phyloP scores from a whole-genome alignment of 1,284 basidiomycete species.

The Ceratobasidium sp. region DNA sequence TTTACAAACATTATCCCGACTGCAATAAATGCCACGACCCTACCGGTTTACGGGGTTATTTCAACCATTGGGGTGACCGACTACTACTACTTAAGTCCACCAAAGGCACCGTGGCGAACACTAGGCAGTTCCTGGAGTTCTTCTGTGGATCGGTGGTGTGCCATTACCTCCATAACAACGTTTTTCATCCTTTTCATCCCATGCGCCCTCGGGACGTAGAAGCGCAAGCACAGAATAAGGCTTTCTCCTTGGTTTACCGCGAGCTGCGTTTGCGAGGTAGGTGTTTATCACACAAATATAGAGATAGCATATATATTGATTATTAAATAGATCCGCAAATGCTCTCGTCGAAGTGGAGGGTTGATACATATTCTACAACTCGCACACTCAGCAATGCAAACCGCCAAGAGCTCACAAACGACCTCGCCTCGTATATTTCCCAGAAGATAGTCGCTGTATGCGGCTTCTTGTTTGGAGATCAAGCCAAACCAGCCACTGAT shows the following conservation, averaged over 20 bases:
- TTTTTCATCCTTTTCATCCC: constrained; percentile 8
- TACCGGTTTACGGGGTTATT: background rate
- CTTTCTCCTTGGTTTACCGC: no score
- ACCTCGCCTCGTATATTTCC: background rate
- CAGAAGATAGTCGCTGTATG: background rate
- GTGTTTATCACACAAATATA: no score
- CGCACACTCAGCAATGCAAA: background rate
- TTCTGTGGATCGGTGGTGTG: background rate
- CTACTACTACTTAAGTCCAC: no score
- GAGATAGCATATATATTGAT: no score
- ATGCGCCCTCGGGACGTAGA: no score
- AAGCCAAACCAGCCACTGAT: background rate
- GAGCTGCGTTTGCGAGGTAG: no score
- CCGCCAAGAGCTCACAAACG: background rate
- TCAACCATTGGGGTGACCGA: background rate
- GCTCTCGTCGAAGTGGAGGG: background rate
- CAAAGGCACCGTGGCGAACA: no score
- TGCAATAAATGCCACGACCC: background rate
- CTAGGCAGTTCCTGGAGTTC: background rate
- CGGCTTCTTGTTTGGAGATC: background rate
- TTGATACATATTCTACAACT: background rate
- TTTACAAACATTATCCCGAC: background rate
- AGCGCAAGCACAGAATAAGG: no score
- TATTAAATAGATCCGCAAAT: no score
- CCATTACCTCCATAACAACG: background rate